phyloP scores from a whole-genome alignment of 352 stramenopile genomes.

The Pythium aphanidermatum region DNA sequence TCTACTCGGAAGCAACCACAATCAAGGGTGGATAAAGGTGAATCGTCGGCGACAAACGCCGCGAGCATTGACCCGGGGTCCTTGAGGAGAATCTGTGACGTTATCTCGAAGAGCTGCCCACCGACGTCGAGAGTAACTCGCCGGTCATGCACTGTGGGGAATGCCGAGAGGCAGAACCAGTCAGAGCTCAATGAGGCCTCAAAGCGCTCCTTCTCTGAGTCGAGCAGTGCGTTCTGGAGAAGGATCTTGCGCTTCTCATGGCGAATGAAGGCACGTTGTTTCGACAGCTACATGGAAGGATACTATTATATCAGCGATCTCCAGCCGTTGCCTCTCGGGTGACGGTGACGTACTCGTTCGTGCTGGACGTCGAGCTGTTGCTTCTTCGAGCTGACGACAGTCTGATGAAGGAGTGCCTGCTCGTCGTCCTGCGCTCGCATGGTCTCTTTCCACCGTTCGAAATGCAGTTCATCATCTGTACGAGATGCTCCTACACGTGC shows the following conservation, averaged over 20 bases:
- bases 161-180: slow-evolving; percentile 66
- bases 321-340: not conserved
- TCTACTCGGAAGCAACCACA: slow-evolving; percentile 70
- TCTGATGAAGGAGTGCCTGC: slow-evolving; percentile 62
- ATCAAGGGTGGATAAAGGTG: slow-evolving; percentile 45
- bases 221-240: slow-evolving; percentile 63
- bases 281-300: slow-evolving; percentile 37
- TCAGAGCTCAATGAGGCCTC: slow-evolving; percentile 60
- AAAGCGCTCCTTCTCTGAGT: slow-evolving; percentile 70
- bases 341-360: slow-evolving; percentile 31
- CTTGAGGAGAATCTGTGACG: slow-evolving; percentile 35
- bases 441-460: slow-evolving; percentile 32
- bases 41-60: slow-evolving; percentile 57
- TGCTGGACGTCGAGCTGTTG: slow-evolving; percentile 57
- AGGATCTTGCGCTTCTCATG: slow-evolving; percentile 74
- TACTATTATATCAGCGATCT: no score
- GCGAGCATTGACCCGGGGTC: slow-evolving; percentile 59
- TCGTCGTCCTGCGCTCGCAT: slow-evolving; percentile 47
- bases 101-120: slow-evolving; percentile 70
- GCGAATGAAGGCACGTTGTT: slow-evolving; percentile 73
- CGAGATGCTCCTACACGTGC: not conserved
- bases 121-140: slow-evolving; percentile 62
- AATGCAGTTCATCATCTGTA: slow-evolving; percentile 17
- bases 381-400: slow-evolving; percentile 58
- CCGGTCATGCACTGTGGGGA: slow-evolving; percentile 35